Conservation (phyloP, 2,329 filamentous ascomycete genomes). For the Hypomyces perniciosus region DNA sequence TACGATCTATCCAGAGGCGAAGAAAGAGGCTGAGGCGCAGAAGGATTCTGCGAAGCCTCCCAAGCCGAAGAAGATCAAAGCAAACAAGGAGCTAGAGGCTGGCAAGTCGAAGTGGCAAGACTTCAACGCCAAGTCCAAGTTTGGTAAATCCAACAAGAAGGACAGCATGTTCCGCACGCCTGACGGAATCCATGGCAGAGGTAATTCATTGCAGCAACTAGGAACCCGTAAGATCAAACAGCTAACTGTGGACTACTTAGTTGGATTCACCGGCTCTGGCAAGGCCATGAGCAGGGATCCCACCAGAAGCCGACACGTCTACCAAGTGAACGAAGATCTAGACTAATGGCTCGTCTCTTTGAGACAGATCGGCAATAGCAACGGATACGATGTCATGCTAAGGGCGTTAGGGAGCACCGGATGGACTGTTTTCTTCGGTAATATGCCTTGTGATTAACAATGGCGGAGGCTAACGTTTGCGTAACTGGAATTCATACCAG, state of each 20-base stretch:
- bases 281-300: constrained; percentile 93
- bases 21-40: constrained; percentile 55
- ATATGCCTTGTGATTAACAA: constrained; percentile 27
- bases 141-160: constrained; percentile 65
- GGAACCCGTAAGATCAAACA: neutral
- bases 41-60: constrained; percentile 64
- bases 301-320: constrained; percentile 75
- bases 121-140: constrained; percentile 73
- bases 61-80: constrained; percentile 84
- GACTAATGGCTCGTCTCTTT: constrained; percentile 44
- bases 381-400: neutral
- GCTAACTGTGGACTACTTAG: constrained; percentile 39
- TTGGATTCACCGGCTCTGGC: constrained; percentile 93
- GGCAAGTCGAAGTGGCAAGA: constrained; percentile 94
- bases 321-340: constrained; percentile 69
- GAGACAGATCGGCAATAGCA: constrained; percentile 19
- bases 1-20: constrained; percentile 54
- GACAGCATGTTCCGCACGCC: constrained; percentile 97
- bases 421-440: constrained; percentile 28
- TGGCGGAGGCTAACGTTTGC: constrained; percentile 39
- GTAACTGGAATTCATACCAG: constrained; percentile 11
- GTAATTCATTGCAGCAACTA: constrained; percentile 40
- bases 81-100: constrained; percentile 83
- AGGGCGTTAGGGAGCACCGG: constrained; percentile 16
- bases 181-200: constrained; percentile 78